Percentiles rank a stretch among this genome's conserved stretches.
Evolutionary conservation across 176 grass and related monocot genomes (phyloP).

Genomic region (Elaeis guineensis): DNA sequence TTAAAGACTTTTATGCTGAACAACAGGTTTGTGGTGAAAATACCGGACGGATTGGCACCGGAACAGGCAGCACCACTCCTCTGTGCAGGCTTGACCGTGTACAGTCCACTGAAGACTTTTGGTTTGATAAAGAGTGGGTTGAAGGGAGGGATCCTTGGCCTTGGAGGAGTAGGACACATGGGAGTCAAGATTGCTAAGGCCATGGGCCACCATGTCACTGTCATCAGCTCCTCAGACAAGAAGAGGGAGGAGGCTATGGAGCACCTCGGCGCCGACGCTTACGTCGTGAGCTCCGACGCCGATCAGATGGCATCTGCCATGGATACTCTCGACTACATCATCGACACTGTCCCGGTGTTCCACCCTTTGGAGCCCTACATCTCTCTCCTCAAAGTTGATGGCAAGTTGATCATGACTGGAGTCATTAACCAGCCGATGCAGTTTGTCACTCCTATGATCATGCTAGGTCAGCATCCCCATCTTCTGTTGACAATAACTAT

Average conservation of each 20-base stretch:
- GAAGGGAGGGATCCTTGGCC: conserved; percentile 61
- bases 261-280: conserved; percentile 80
- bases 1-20: no score
- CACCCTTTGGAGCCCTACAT: conserved; percentile 87
- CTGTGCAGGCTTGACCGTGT: conserved; percentile 85
- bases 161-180: conserved; percentile 93
- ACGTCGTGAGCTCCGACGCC: conserved; percentile 68
- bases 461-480: conserved; percentile 34
- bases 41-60: conserved; percentile 48
- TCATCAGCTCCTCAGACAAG: conserved; percentile 81
- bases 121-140: conserved; percentile 47
- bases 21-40: conserved; percentile 71
- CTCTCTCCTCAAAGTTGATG: conserved; percentile 67
- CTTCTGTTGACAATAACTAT: neutral
- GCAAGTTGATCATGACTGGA: conserved; percentile 66
- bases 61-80: conserved; percentile 90
- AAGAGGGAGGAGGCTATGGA: conserved; percentile 77
- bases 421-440: conserved; percentile 79
- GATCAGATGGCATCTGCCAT: conserved; percentile 37
- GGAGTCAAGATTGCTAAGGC: conserved; percentile 89
- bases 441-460: conserved; percentile 72
- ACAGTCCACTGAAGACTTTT: conserved; percentile 92
- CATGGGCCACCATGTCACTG: conserved; percentile 90
- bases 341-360: conserved; percentile 76
- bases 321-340: conserved; percentile 87